A percentile compares a stretch with the other conserved stretches of the same genome.
phyloP scores from a whole-genome alignment of 768 basidiomycete species.

The Thelephora ganbajun region DNA sequence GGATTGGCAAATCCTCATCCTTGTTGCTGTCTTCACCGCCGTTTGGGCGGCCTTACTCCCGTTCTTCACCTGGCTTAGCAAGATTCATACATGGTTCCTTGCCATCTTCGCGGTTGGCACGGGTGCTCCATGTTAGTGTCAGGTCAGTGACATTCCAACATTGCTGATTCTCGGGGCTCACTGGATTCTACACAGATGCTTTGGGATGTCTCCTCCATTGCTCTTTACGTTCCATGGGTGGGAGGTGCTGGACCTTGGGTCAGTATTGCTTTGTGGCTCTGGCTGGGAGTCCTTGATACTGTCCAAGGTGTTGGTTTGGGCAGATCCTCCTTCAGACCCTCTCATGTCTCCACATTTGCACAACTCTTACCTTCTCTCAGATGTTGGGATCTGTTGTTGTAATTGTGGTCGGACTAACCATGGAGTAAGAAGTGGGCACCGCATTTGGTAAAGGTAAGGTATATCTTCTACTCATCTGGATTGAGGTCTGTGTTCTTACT shows the following conservation, averaged over 20 bases:
- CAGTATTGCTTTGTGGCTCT: conserved; percentile 83
- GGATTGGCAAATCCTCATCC: conserved; percentile 70
- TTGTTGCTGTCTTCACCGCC: conserved; percentile 65
- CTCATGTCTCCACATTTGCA: conserved; percentile 88
- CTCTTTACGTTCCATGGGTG: conserved; percentile 89
- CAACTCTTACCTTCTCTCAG: conserved; percentile 83
- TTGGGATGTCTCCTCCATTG: conserved; percentile 91
- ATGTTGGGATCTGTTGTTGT: conserved; percentile 83
- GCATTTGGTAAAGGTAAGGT: conserved; percentile 84
- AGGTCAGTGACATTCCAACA: conserved; percentile 28
- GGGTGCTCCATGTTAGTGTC: conserved; percentile 91
- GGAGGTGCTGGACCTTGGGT: conserved; percentile 77
- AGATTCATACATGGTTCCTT: conserved; percentile 89
- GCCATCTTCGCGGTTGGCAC: conserved; percentile 93
- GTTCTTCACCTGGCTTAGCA: conserved; percentile 74
- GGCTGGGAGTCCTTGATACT: conserved; percentile 90
- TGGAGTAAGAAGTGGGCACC: too few species aligned
- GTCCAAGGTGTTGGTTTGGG: conserved; percentile 90
- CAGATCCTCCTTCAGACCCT: conserved; percentile 80
- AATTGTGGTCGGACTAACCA: conserved; percentile 85
- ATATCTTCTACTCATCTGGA: conserved; percentile 11
- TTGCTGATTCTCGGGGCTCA: neutral
- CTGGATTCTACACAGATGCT: conserved; percentile 42
- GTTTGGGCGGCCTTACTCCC: conserved; percentile 70
- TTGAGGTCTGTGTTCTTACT: conserved; percentile 2